A percentile compares a stretch with the other conserved stretches of the same genome.
phyloP scores from a whole-genome alignment of 768 basidiomycete species.

The Serendipita vermifera region DNA sequence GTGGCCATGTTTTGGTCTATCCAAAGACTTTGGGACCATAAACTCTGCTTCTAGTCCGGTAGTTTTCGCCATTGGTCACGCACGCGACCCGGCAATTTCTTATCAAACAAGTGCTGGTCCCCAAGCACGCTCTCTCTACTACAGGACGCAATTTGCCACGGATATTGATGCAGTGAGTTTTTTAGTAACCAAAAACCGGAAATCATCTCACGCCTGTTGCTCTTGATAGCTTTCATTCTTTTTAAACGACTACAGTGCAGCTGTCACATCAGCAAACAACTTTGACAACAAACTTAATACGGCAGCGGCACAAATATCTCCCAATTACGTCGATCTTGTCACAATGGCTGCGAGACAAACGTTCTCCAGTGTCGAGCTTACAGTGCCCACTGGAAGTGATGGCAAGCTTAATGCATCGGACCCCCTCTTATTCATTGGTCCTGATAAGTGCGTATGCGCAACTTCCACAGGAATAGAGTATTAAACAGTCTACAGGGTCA shows the following conservation, averaged over 20 bases:
- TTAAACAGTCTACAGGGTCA: neutral
- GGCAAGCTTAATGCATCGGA: neutral
- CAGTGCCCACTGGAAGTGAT: neutral
- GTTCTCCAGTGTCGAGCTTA: neutral
- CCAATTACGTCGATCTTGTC: neutral
- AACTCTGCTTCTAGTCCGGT: conserved; percentile 5
- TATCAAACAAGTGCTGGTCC: neutral
- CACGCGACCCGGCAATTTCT: neutral
- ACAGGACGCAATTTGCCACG: neutral
- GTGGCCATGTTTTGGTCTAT: conserved; percentile 13
- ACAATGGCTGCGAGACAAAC: neutral
- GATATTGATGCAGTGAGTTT: neutral
- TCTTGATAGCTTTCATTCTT: neutral
- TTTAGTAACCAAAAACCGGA: too few species aligned
- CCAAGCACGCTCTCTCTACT: neutral
- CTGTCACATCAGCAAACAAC: neutral
- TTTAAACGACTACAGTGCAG: neutral
- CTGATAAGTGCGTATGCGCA: neutral
- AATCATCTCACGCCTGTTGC: too few species aligned
- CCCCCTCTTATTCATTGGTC: neutral
- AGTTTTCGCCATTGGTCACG: conserved; percentile 12
- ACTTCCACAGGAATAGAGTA: conserved; percentile 30
- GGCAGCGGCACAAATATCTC: neutral
- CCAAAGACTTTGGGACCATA: conserved; percentile 12
- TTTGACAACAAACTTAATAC: neutral